Base-by-base conservation (phyloP, 768 basidiomycete species). In the Boletus rex-veris region DNA sequence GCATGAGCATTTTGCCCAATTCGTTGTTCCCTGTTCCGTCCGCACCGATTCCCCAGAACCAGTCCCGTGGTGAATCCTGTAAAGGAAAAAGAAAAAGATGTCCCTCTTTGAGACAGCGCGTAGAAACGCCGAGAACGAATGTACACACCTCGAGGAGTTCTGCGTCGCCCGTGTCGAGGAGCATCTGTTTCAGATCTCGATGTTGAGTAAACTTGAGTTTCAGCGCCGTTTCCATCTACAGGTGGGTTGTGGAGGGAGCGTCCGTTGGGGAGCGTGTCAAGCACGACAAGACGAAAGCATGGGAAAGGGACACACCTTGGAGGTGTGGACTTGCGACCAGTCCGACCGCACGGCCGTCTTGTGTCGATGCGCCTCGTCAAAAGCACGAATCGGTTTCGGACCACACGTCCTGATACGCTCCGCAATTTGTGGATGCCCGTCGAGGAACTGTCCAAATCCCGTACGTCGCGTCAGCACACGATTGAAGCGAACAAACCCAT, bases 191-290 rank as follows among this genome's bases (percentile, higher is more conserved):
- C 45, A 90, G 70, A 58, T 80, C 76, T 15, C 58, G 51, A 61
- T 90, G 85, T 64, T 90, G 88, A 3, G 77, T 82, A 54, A 90
- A 90, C 69, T 90, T 90, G 63, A 80, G 78, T 65, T 75, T 80
- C 35, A 87, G 64, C 3, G 75, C 74, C 31, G 76, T 76, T 54
- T 87, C 84, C 86, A 88, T 87, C 86, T 86, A 31, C 10, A 9
- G 14, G 18, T 4, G 16, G 14, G 21, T 24, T 21, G 21, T 3
- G 21, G 21, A 21, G 21, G 21, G n/a, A 28, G 31, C 31, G 31
- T 33, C 9, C 9, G 31, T 8, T 33, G 31, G 31, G 31, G 31
- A 12, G 31, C 31, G 33, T 11, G 33, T 11, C 33, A 11, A 4
- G 33, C 11, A 35, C 33, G 33, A 33, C 31, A 12, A 33, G 12